Evolutionary conservation across 306 rosid species (phyloP), one percentile per base, ranked within the genome.

Genomic region (Cotoneaster glaucophyllus): DNA sequence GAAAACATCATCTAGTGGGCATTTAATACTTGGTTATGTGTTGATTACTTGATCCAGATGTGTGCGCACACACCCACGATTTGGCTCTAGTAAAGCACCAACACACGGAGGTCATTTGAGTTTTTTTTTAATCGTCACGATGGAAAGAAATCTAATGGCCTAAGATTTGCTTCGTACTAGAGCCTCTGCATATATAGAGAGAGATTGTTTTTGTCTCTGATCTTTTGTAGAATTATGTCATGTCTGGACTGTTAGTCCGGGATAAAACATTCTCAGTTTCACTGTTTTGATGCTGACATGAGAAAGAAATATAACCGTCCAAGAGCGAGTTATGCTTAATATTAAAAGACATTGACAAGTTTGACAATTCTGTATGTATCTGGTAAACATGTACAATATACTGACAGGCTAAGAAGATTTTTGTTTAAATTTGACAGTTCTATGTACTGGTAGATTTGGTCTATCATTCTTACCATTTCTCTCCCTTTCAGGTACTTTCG

Each of bases 401-500:
- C 53, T 6, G 53, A 48, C 8, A 4, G 53, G 53, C 53, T 48
- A 4, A 48, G 53, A 48, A 48, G 53, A 48, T 48, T 48, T 48
- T 48, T 15, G 53, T 48, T 48, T 48, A 48, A 48, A 48, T 48
- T 48, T 14, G 7, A 48, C 19, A 14, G 19, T 48, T 48, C 53
- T 15, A 48, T 48, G 53, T 48, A 48, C 21, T 48, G 19, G 53
- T 48, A 61, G 66, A 61, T 26, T 63, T 63, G 67, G 41, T 52
- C 15, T 45, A 63, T 75, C 50, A 57, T 76, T 77, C 19, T 32
- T 62, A 31, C 64, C 39, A 68, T 29, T 57, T 70, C 19, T 81
- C 77, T 74, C 73, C 61, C 64, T 78, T 77, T 75, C 80, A 96
- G 99, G 90, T 96, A 92, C 82, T 96, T 96, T 81, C 97, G 98